Percentiles rank a stretch among this genome's conserved stretches.
Conservation (phyloP, 2,329 filamentous ascomycete genomes). For the Xylaria sp. region DNA sequence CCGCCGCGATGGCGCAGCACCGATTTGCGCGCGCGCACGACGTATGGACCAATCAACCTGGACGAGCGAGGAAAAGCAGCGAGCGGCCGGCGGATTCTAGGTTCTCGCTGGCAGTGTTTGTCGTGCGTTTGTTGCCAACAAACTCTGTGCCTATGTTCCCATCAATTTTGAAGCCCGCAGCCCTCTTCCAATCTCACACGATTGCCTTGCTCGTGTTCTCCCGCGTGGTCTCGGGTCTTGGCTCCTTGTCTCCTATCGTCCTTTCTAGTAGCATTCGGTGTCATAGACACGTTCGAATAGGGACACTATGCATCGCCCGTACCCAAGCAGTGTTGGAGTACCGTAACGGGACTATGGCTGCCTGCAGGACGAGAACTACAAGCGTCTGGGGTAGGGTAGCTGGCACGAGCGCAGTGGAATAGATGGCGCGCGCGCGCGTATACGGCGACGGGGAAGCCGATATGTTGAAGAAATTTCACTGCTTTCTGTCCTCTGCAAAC, state of each 20-base stretch:
- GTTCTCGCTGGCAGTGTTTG: conserved; percentile 1
- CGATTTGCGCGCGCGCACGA: conserved; percentile 26
- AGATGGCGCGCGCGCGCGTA: conserved; percentile 9
- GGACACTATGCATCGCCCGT: conserved; percentile 31
- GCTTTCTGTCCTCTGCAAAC: conserved; percentile 14
- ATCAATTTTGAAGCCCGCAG: conserved; percentile 7
- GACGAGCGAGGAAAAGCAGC: neutral
- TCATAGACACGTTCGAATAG: conserved; percentile 33
- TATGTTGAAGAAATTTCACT: neutral
- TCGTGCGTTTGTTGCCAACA: conserved; percentile 3
- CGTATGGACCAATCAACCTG: conserved; percentile 8
- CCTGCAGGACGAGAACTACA: neutral
- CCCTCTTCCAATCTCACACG: neutral
- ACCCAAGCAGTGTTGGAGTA: conserved; percentile 8
- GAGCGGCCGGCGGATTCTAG: conserved; percentile 1
- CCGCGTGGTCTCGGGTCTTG: conserved; percentile 6
- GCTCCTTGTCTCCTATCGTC: conserved; percentile 9
- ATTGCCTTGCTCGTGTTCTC: conserved; percentile 1
- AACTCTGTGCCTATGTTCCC: conserved; percentile 2
- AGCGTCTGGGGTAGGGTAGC: neutral
- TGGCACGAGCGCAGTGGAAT: conserved; percentile 8
- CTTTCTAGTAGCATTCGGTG: conserved; percentile 23
- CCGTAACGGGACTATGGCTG: conserved; percentile 15
- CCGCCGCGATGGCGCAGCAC: conserved; percentile 19
- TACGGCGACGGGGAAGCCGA: neutral